A percentile compares a stretch with the other conserved stretches of the same genome.
Conservation (phyloP, 2,329 filamentous ascomycete genomes). For the Trichoderma pleuroti region DNA sequence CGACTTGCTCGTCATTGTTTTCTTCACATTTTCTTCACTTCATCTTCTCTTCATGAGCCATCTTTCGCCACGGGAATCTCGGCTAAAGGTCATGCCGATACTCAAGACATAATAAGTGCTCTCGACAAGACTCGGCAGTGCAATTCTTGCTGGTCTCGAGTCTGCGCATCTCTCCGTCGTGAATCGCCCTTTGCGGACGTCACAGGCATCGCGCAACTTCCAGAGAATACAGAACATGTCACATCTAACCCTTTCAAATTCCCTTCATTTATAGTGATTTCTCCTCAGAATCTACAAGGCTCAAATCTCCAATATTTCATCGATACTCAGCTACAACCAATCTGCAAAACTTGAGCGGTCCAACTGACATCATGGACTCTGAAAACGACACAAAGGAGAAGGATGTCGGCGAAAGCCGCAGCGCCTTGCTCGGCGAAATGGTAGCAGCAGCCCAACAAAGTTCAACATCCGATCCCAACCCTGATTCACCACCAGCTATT, state of each 20-base stretch:
- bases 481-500: slow-evolving; percentile 18
- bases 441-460: slow-evolving; percentile 32
- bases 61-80: background rate
- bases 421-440: slow-evolving; percentile 30
- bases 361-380: slow-evolving; percentile 26
- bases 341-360: background rate
- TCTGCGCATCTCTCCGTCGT: background rate
- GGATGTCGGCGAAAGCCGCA: slow-evolving; percentile 26
- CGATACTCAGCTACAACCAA: background rate
- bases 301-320: background rate
- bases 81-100: background rate
- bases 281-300: background rate
- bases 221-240: background rate
- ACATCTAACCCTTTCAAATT: background rate
- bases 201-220: background rate
- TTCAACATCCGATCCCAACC: background rate
- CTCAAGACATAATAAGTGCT: background rate
- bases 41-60: background rate
- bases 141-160: background rate
- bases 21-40: background rate
- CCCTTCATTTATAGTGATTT: background rate
- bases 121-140: background rate
- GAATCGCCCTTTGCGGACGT: background rate
- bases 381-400: slow-evolving; percentile 23
- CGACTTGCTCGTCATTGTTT: background rate